phyloP scores from a whole-genome alignment of 1,284 basidiomycete species.

The Pulchroboletus neoregius region DNA sequence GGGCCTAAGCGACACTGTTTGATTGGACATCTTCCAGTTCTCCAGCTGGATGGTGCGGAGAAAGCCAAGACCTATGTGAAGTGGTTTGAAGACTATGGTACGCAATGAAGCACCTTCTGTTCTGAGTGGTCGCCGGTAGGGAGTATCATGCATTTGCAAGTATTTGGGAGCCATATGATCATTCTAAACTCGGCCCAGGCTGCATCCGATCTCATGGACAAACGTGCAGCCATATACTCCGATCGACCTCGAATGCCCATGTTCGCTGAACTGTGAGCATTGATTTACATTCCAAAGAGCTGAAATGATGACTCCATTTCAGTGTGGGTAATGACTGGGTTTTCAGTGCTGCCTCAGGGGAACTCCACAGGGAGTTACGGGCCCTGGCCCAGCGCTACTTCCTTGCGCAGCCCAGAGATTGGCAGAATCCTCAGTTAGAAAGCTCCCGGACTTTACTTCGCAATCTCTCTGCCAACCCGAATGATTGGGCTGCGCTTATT shows the following conservation, averaged over 20 bases:
- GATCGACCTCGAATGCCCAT: constrained; percentile 13
- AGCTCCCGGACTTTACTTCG: constrained; percentile 5
- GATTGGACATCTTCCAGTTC: constrained; percentile 6
- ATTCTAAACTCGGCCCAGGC: constrained; percentile 12
- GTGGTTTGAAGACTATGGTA: constrained; percentile 12
- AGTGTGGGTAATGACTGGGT: constrained; percentile 12
- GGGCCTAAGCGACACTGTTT: constrained; percentile 11
- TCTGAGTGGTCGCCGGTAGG: background rate
- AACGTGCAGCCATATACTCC: constrained; percentile 15
- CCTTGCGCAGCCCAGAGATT: constrained; percentile 11
- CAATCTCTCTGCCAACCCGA: background rate
- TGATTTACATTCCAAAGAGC: background rate
- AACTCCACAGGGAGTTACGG: constrained; percentile 9
- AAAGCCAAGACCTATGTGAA: constrained; percentile 1
- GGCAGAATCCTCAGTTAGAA: constrained; percentile 11
- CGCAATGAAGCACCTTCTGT: background rate
- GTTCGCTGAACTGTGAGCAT: constrained; percentile 12
- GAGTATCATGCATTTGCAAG: constrained; percentile 5
- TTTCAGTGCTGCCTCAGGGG: constrained; percentile 6
- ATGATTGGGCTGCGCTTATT: constrained; percentile 8
- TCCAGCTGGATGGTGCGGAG: background rate
- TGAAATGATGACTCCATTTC: background rate
- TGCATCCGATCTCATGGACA: constrained; percentile 14
- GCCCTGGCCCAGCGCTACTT: constrained; percentile 15
- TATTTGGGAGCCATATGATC: constrained; percentile 3